Evolutionary conservation across 2,329 filamentous ascomycete species (phyloP), one percentile per base, ranked within the genome.

Genomic region (Phaeosphaeriaceae sp.): DNA sequence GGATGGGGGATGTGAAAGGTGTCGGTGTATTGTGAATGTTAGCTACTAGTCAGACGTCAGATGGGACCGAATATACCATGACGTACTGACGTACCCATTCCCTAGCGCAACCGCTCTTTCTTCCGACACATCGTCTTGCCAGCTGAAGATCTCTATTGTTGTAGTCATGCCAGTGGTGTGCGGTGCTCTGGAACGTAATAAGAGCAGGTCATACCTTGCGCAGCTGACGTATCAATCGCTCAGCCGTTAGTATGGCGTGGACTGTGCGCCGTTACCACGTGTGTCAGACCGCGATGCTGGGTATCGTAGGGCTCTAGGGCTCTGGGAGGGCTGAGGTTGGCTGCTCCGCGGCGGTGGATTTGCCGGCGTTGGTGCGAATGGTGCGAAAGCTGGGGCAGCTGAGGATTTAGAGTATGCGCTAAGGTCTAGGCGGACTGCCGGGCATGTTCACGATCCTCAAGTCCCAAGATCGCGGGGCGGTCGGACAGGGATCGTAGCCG

Each of bases 311-410:
- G 21, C 30, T 28, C n/a, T 42, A 15, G 35, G 49, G 21, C 30
- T 28, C n/a, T 35, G 1, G 9, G 17, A 46, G n/a, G 53, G 48
- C 47, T 56, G 49, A 52, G 22, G 23, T 30, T 35, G 19, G 47
- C 26, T 51, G 47, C 49, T 57, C 58, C 54, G 51, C 35, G 24
- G 54, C 40, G 26, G 43, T 40, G 58, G 58, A 60, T 60, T 57
- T 26, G 54, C 35, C 30, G 54, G 54, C 35, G 42, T 11, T 50
- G 49, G 30, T 28, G 26, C 26, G 26, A 5, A 5, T 28, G 26
- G 26, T 30, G 28, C 30, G 4, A 22, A 26, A 23, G 32, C 54
- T 46, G 26, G 40, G 26, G 22, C 26, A 55, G 52, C 56, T 59
- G 52, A 52, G 43, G n/a, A 40, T 42, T 44, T 59, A 55, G 56